Conservation (phyloP, 495 filamentous ascomycete species). For the Hypoxylon intermedium region DNA sequence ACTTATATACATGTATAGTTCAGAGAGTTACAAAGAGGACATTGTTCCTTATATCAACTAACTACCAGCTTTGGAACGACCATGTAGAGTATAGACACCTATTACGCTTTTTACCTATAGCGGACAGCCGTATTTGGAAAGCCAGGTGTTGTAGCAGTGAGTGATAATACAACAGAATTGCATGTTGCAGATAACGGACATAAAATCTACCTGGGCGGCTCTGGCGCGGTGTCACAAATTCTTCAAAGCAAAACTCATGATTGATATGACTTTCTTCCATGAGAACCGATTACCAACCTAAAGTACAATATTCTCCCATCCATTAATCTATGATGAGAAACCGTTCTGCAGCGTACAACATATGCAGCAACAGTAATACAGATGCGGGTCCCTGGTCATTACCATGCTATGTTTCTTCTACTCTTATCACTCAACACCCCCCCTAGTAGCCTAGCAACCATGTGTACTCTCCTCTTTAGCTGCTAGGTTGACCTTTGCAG, state of each 20-base stretch:
- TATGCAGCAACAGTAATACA: conserved; percentile 51
- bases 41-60: too few relatives aligned
- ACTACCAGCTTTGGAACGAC: too few relatives aligned
- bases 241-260: conserved; percentile 1
- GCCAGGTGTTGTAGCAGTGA: too few relatives aligned
- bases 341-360: conserved; percentile 43
- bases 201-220: neutral
- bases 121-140: too few relatives aligned
- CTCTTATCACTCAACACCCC: conserved; percentile 24
- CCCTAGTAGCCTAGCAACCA: conserved; percentile 35
- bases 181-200: too few relatives aligned
- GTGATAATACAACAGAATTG: too few relatives aligned
- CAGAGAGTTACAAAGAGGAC: too few relatives aligned
- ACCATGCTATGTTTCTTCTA: conserved; percentile 46
- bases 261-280: conserved; percentile 27
- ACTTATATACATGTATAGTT: too few relatives aligned
- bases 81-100: too few relatives aligned
- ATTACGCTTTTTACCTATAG: too few relatives aligned
- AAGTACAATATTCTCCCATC: conserved; percentile 52
- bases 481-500: conserved; percentile 34
- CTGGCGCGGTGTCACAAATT: neutral
- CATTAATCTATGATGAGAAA: conserved; percentile 54
- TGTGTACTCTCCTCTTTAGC: conserved; percentile 35
- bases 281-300: conserved; percentile 48
- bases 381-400: conserved; percentile 51